Percentiles rank a stretch among this genome's conserved stretches.
Conservation (phyloP, 1,284 basidiomycete species). For the Paramarasmius palmivorus region DNA sequence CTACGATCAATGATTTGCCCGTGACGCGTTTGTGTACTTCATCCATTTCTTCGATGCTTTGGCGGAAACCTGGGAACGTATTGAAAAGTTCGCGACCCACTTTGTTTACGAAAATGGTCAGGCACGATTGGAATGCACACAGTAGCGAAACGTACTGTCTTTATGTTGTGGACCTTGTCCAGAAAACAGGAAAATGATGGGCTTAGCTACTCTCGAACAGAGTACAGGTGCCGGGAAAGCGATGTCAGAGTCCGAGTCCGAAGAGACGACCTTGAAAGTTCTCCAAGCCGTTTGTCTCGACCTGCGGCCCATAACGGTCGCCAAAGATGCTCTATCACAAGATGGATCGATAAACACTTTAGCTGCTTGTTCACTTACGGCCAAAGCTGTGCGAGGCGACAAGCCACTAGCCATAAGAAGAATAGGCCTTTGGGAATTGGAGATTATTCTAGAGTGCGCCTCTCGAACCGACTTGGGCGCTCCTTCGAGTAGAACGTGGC, state of each 20-base stretch:
- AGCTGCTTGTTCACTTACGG: conserved; percentile 15
- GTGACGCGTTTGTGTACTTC: conserved; percentile 21
- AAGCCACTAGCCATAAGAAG: conserved; percentile 30
- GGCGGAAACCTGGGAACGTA: conserved; percentile 29
- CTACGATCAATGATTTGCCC: conserved; percentile 30
- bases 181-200: no score
- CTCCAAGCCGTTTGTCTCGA: background rate
- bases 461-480: conserved; percentile 17
- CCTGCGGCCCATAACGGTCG: no score
- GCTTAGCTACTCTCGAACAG: no score
- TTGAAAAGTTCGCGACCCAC: conserved; percentile 37
- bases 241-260: background rate
- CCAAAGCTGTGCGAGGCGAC: conserved; percentile 23
- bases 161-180: no score
- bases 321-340: no score
- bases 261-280: background rate
- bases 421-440: conserved; percentile 12
- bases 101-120: conserved; percentile 5
- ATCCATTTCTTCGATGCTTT: conserved; percentile 31
- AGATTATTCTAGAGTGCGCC: background rate
- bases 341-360: no score
- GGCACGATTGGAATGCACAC: background rate
- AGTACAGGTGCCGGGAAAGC: background rate
- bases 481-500: conserved; percentile 30
- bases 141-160: no score